These are phyloP conservation scores for Plasmodium adleri DNA, from an alignment of 169 alveolate species.

Conservation along the genomic window DNA sequence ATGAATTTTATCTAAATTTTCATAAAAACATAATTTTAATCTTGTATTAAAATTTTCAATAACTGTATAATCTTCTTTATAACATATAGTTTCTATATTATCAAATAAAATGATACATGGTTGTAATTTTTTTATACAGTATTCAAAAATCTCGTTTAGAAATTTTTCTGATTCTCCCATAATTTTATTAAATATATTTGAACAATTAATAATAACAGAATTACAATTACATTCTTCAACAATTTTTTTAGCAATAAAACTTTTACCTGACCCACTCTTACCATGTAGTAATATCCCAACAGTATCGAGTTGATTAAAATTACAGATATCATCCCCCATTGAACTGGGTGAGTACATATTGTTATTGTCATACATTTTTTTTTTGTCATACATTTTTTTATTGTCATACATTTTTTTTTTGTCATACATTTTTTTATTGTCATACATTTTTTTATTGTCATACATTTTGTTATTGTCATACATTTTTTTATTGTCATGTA, in stretches of 20 bases:
- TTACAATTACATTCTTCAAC: conserved; percentile 74
- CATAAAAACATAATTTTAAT: conserved; percentile 63
- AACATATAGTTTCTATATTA: conserved; percentile 52
- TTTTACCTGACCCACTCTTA: conserved; percentile 62
- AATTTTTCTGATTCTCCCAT: conserved; percentile 74
- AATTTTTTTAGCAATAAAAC: conserved; percentile 20
- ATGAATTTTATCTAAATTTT: conserved; percentile 37
- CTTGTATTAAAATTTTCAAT: conserved; percentile 22
- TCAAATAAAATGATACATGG: conserved; percentile 56
- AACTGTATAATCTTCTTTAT: neutral
- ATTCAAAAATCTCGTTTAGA: conserved; percentile 37
- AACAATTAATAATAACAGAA: conserved; percentile 50
- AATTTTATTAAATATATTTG: conserved; percentile 52
- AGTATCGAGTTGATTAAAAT: neutral
- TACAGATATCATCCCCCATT: neutral
- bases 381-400: no score
- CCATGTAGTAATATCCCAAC: conserved; percentile 46
- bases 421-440: neutral
- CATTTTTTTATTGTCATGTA: neutral
- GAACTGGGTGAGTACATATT: no score
- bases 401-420: neutral
- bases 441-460: no score
- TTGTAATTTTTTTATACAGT: conserved; percentile 37
- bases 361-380: no score
- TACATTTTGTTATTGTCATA: no score